Base-by-base conservation (phyloP, 1,284 basidiomycete species). In the Leccinum insolens region DNA sequence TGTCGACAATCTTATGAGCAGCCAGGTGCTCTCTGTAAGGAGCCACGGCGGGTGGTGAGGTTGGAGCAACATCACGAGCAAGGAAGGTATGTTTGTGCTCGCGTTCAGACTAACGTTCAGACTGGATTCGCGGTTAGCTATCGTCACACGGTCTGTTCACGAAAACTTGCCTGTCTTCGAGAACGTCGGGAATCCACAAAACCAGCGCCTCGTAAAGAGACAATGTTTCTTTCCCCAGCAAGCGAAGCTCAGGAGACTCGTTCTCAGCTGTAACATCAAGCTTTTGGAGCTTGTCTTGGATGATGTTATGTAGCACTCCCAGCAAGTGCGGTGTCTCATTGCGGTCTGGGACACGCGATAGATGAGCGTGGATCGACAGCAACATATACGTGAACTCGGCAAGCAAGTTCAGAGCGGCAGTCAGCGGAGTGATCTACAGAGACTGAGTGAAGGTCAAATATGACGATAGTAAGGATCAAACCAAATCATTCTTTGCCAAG, bases 1-100 rank as follows among this genome's bases (percentile, higher is more conserved):
- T 61, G 84, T 84, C 31, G 88, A 86, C 59, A 91, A 75, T 67
- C 88, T 77, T 3, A 84, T 74, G n/a, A 93, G 75, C 14, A 88
- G 71, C 7, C 84, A 82, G 31, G 82, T 78, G 39, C 82, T 80
- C 25, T 80, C 79, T 59, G 80, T 75, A 5, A 91, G 77, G 28
- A 91, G 76, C 80, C 83, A 84, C 2, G 74, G 71, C 2, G 89
- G 84, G 65, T 88, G 88, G 31, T 78, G 76, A 5, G 79, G 71
- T 67, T 86, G 79, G 15, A 91, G 76, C 25, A 93, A 76, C n/a
- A 76, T 80, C 63, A 82, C 74, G 64, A 89, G 70, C 55, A 86
- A 78, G 37, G 82, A 78, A 17, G 80, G 76, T 62, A 82, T 78
- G 14, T 74, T 77, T 7, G 81, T 73, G 49, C 89, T 75, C 7